These are phyloP conservation scores for Physaria fendleri DNA, from an alignment of 345 rosid species.

Conservation along the genomic window DNA sequence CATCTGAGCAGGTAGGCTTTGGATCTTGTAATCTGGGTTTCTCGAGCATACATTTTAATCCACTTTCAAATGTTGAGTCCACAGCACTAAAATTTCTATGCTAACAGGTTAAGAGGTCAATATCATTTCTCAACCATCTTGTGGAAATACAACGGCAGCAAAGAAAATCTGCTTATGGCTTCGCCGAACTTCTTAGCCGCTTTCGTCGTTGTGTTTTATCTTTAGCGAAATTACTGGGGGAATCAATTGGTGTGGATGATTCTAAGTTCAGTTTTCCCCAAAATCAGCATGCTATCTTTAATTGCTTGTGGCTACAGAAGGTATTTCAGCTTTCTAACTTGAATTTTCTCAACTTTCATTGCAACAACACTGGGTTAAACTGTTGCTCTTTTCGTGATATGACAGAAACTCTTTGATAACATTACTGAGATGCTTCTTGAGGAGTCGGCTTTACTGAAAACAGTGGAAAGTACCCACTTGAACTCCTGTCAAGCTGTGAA, in stretches of 20 bases:
- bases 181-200: slow-evolving; percentile 44
- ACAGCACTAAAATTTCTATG: slow-evolving; percentile 18
- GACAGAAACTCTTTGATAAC: slow-evolving; percentile 76
- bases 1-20: slow-evolving; percentile 62
- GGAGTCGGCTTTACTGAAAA: slow-evolving; percentile 52
- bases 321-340: slow-evolving; percentile 33
- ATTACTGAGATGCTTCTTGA: slow-evolving; percentile 46
- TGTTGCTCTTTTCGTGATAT: slow-evolving; percentile 16
- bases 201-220: slow-evolving; percentile 39
- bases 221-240: slow-evolving; percentile 37
- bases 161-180: slow-evolving; percentile 52
- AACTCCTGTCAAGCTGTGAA: slow-evolving; percentile 50
- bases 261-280: slow-evolving; percentile 38
- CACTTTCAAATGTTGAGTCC: slow-evolving; percentile 3
- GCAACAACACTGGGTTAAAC: slow-evolving; percentile 12
- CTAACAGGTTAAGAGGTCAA: slow-evolving; percentile 55
- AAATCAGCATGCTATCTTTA: slow-evolving; percentile 45
- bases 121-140: slow-evolving; percentile 80
- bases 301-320: slow-evolving; percentile 82
- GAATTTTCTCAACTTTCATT: slow-evolving; percentile 12
- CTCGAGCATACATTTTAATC: background rate
- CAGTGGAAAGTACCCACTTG: slow-evolving; percentile 48
- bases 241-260: slow-evolving; percentile 19
- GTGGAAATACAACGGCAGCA: slow-evolving; percentile 66
- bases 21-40: slow-evolving; percentile 10